These are phyloP conservation scores for Phytopythium litorale DNA, from an alignment of 352 stramenopile genomes.

Conservation along the genomic window DNA sequence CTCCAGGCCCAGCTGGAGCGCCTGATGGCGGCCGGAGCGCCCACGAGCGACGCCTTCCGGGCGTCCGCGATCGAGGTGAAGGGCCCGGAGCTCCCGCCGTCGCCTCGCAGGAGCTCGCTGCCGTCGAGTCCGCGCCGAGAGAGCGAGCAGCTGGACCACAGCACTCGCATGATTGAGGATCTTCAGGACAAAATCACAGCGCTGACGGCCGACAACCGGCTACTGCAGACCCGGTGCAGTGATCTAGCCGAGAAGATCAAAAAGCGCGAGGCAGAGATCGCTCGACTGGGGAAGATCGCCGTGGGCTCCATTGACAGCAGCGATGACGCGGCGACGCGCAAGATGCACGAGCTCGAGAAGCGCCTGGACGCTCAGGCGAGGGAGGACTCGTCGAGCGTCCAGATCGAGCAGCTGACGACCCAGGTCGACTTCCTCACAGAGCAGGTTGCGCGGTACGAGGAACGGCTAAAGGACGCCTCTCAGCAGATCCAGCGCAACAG, in stretches of 20 bases:
- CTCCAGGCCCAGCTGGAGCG: conserved; percentile 64
- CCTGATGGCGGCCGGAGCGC: conserved; percentile 30
- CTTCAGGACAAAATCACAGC: conserved; percentile 43
- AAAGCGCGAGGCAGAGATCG: conserved; percentile 70
- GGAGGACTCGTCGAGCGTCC: conserved; percentile 47
- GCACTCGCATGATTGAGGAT: conserved; percentile 22
- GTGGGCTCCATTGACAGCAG: conserved; percentile 25
- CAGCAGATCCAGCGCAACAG: conserved; percentile 43
- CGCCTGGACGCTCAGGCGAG: conserved; percentile 22
- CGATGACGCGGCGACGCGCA: conserved; percentile 17
- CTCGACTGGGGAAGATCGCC: conserved; percentile 47
- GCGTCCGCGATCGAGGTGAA: conserved; percentile 31
- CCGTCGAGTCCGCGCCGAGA: neutral
- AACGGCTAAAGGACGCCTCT: conserved; percentile 54
- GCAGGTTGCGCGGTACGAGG: conserved; percentile 80
- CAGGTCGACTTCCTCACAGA: conserved; percentile 79
- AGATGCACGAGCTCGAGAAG: conserved; percentile 30
- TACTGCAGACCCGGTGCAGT: conserved; percentile 30
- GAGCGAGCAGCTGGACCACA: conserved; percentile 2
- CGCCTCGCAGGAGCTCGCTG: conserved; percentile 16
- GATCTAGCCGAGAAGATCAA: conserved; percentile 48
- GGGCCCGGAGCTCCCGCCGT: conserved; percentile 14
- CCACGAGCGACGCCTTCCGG: conserved; percentile 8
- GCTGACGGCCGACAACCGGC: conserved; percentile 42
- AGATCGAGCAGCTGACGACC: conserved; percentile 61